Percentiles rank a stretch among this genome's conserved stretches.
Conservation (phyloP, 2,329 filamentous ascomycete genomes). For the Metarhizium robertsii region DNA sequence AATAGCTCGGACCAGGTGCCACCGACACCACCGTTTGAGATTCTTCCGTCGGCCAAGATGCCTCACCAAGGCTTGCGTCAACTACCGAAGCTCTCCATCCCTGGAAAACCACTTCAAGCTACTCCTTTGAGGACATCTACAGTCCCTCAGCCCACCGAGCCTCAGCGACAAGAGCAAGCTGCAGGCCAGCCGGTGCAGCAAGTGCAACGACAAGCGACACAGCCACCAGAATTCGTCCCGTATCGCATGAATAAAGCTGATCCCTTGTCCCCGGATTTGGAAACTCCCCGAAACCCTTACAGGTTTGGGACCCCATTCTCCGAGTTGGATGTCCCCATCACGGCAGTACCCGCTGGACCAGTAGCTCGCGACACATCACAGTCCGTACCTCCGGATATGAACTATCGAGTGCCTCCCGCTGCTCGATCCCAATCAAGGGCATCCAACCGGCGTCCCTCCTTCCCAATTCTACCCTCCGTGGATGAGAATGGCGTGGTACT, state of each 20-base stretch:
- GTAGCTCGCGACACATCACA: constrained; percentile 73
- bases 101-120: constrained; percentile 23
- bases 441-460: constrained; percentile 56
- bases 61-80: constrained; percentile 47
- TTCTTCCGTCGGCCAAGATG: constrained; percentile 37
- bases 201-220: constrained; percentile 7
- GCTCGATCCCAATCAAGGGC: constrained; percentile 44
- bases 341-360: constrained; percentile 59
- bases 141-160: constrained; percentile 15
- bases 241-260: constrained; percentile 43
- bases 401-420: constrained; percentile 46
- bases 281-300: constrained; percentile 52
- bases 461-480: constrained; percentile 59
- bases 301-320: constrained; percentile 81
- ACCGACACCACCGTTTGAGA: constrained; percentile 60
- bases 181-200: constrained; percentile 17
- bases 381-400: constrained; percentile 91
- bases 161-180: constrained; percentile 15
- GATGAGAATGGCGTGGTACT: constrained; percentile 50
- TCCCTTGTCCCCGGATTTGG: constrained; percentile 44
- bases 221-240: constrained; percentile 31
- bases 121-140: constrained; percentile 18
- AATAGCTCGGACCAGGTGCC: constrained; percentile 47
- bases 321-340: constrained; percentile 81
- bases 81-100: constrained; percentile 55